Percentiles rank a stretch among this genome's conserved stretches.
Conservation (phyloP, 495 filamentous ascomycete genomes). For the Talaromyces borbonicus region DNA sequence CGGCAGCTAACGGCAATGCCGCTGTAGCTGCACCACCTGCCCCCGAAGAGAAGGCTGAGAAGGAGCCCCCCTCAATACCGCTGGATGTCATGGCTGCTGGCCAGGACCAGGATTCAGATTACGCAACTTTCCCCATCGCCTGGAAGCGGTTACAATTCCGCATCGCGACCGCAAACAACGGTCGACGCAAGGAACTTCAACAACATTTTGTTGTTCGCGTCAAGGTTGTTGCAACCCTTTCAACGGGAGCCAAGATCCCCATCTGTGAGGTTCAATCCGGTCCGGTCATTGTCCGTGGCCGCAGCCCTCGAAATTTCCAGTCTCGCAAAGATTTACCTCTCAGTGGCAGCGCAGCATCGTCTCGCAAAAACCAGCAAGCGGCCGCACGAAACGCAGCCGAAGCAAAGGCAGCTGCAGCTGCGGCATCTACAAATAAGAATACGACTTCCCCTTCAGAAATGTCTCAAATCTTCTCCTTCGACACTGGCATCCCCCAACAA, state of each 20-base stretch:
- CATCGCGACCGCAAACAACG: conserved; percentile 79
- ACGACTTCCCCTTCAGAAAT: conserved; percentile 17
- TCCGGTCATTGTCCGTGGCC: conserved; percentile 67
- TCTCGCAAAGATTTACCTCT: conserved; percentile 67
- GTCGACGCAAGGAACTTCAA: conserved; percentile 68
- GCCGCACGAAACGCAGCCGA: conserved; percentile 38
- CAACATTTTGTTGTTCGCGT: conserved; percentile 73
- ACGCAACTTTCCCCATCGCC: conserved; percentile 70
- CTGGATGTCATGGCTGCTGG: conserved; percentile 63
- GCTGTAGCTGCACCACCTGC: conserved; percentile 35
- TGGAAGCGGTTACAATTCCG: conserved; percentile 93
- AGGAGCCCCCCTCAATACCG: conserved; percentile 56
- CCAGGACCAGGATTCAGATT: conserved; percentile 68
- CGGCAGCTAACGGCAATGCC: conserved; percentile 43
- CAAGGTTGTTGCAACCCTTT: conserved; percentile 61
- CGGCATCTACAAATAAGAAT: conserved; percentile 3
- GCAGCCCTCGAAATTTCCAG: conserved; percentile 73
- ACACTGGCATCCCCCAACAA: conserved; percentile 1
- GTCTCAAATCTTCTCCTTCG: conserved; percentile 12
- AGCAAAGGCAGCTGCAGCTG: conserved; percentile 28
- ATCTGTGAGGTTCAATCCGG: conserved; percentile 64
- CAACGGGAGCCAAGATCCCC: conserved; percentile 56
- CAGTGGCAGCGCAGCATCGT: conserved; percentile 58
- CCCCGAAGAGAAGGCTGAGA: conserved; percentile 50
- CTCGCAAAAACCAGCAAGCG: conserved; percentile 43